These are phyloP conservation scores for Aureobasidium zeae DNA, from an alignment of 2,329 filamentous ascomycete species.

Conservation along the genomic window DNA sequence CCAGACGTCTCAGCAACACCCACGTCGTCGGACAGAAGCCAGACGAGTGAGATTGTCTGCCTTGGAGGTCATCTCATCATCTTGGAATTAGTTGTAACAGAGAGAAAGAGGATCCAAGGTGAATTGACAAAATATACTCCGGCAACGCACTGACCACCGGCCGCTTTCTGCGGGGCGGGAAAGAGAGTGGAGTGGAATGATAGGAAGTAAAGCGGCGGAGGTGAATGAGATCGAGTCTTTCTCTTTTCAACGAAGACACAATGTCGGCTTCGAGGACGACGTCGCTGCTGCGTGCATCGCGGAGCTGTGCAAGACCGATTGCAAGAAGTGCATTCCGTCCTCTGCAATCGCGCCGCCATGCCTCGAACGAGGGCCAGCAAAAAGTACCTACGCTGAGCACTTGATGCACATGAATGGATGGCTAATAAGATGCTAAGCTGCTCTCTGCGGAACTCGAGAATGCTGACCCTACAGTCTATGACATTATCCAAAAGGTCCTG, in stretches of 20 bases:
- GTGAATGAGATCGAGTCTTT: neutral
- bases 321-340: slow-evolving; percentile 23
- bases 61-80: slow-evolving; percentile 61
- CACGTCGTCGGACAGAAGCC: slow-evolving; percentile 29
- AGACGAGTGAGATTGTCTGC: slow-evolving; percentile 42
- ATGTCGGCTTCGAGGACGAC: slow-evolving; percentile 36
- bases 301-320: slow-evolving; percentile 25
- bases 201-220: slow-evolving; percentile 4
- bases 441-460: slow-evolving; percentile 70
- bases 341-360: slow-evolving; percentile 31
- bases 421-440: too few relatives aligned
- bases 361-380: slow-evolving; percentile 39
- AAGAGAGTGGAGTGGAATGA: slow-evolving; percentile 1
- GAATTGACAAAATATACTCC: slow-evolving; percentile 6
- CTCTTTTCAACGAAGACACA: slow-evolving; percentile 19
- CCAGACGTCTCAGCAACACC: slow-evolving; percentile 42
- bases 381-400: too few relatives aligned
- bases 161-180: neutral
- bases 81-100: slow-evolving; percentile 67
- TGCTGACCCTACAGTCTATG: slow-evolving; percentile 76
- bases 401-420: too few relatives aligned
- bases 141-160: neutral
- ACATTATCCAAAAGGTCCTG: slow-evolving; percentile 79
- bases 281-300: slow-evolving; percentile 30
- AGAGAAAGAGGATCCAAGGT: slow-evolving; percentile 31